Base-by-base conservation (phyloP, 306 rosid genomes). In the Cicer pinnatifidum region DNA sequence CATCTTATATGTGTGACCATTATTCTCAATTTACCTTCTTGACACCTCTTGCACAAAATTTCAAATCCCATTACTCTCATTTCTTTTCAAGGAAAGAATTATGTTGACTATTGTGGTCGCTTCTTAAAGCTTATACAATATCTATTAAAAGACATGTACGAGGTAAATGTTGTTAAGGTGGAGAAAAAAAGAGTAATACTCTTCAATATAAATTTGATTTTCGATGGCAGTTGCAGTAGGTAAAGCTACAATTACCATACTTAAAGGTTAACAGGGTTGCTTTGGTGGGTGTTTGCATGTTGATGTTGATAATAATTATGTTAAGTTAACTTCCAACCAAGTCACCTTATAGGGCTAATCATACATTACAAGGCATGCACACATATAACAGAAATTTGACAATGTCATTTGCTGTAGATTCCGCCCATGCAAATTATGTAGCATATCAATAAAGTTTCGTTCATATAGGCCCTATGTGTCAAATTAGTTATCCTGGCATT, bases 41-140 rank as follows among this genome's bases (percentile, higher is more conserved):
- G 46, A 37, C 71, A 40, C 39, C 28, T 68, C 28, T 17, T 69
- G n/a, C 70, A 11, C 56, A 63, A 43, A 72, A 45, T 77, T 79
- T 69, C 68, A 80, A 81, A 53, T 75, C 67, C 41, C 61, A 44
- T 67, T 11, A 8, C 65, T 33, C 39, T 60, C 52, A 43, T 53
- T 57, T 52, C 65, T 68, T 84, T 46, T 73, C 78, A 62, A 77
- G 68, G 47, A 77, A 56, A 73, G 67, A 28, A 33, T 45, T 48
- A 3, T 54, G 60, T 73, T 38, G 19, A 35, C 8, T 51, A 16
- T 65, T 64, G 54, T 28, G 67, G n/a, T 81, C 75, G 28, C 81
- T 58, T 54, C 75, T 73, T 57, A 40, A 77, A 50, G 72, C 41
- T 62, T 19, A 73, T 56, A 44, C 56, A 12, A 61, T 81, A 50